Conservation (phyloP, 169 alveolate genomes). For the Eimeria necatrix region DNA sequence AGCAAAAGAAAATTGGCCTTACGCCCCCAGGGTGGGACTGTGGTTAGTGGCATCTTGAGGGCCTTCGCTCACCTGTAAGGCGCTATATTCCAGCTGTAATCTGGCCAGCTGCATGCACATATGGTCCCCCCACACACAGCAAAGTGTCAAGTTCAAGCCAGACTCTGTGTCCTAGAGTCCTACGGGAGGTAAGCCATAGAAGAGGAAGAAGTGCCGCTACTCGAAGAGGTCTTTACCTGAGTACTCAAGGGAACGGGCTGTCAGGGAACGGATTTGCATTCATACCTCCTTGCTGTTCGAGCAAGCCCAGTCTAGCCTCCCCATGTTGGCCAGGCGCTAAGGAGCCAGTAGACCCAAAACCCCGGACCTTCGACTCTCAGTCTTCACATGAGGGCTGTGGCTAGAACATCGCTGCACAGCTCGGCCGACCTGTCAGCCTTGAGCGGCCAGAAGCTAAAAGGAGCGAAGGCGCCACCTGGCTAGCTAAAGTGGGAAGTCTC, state of each 20-base stretch:
- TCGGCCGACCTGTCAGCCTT: too few relatives aligned
- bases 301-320: conserved; percentile 11
- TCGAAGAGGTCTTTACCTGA: too few relatives aligned
- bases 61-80: conserved; percentile 16
- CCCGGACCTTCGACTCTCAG: too few relatives aligned
- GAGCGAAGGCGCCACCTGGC: too few relatives aligned
- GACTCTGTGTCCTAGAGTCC: neutral
- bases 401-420: too few relatives aligned
- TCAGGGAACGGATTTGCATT: neutral
- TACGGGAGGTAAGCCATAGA: neutral
- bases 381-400: too few relatives aligned
- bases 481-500: too few relatives aligned
- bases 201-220: neutral
- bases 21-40: too few relatives aligned
- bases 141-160: neutral
- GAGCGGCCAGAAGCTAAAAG: too few relatives aligned
- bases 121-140: neutral
- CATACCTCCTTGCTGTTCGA: conserved; percentile 8
- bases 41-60: neutral
- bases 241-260: neutral
- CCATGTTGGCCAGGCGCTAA: neutral
- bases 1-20: too few relatives aligned
- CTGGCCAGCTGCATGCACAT: conserved; percentile 28
- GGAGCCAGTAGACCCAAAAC: too few relatives aligned
- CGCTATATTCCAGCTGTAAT: neutral